phyloP scores from a whole-genome alignment of 2,329 filamentous ascomycete genomes.

The Fusarium equiseti region DNA sequence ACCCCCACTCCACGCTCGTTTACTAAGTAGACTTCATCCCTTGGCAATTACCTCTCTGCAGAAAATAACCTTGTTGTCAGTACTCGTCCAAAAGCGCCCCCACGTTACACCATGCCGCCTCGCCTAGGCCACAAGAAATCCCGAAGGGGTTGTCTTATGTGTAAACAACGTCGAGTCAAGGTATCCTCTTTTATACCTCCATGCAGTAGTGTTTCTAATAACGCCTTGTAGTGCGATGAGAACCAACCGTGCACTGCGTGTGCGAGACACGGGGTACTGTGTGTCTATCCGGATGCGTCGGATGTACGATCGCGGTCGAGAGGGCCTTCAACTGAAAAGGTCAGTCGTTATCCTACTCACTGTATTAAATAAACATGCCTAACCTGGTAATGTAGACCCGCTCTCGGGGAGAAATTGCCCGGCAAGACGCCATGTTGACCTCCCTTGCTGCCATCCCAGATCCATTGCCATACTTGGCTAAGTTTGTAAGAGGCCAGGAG shows the following conservation, averaged over 20 bases:
- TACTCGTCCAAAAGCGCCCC: no score
- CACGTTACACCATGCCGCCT: background rate
- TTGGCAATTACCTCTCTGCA: background rate
- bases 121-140: background rate
- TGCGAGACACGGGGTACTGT: constrained; percentile 52
- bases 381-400: constrained; percentile 1
- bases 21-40: no score
- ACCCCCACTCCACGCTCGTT: no score
- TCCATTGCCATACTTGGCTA: constrained; percentile 41
- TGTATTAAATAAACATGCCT: background rate
- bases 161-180: background rate
- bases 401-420: background rate
- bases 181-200: background rate
- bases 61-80: background rate
- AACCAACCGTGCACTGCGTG: constrained; percentile 54
- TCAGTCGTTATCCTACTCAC: background rate
- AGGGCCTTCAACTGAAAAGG: constrained; percentile 6
- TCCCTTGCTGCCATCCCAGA: constrained; percentile 23
- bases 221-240: constrained; percentile 52
- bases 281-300: constrained; percentile 45
- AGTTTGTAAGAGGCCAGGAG: constrained; percentile 37
- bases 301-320: constrained; percentile 16
- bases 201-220: no score
- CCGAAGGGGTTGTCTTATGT: background rate
- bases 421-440: background rate